phyloP scores from a whole-genome alignment of 495 filamentous ascomycete species.

The Platismatia glauca region DNA sequence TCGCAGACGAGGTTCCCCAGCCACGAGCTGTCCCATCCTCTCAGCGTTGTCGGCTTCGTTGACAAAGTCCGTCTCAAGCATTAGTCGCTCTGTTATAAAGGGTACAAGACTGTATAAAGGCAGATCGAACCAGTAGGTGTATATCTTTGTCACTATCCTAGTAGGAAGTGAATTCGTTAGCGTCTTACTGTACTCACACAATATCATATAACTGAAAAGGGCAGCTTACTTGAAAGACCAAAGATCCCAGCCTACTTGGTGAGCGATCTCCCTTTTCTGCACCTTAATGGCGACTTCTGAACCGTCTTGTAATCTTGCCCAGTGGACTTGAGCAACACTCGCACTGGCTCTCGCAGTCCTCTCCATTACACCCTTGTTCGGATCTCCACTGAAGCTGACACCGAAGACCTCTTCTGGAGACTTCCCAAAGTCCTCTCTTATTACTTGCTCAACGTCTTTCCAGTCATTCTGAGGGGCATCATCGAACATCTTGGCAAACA shows the following conservation, averaged over 20 bases:
- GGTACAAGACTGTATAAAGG: slow-evolving; percentile 83
- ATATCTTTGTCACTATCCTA: slow-evolving; percentile 65
- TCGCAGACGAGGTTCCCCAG: slow-evolving; percentile 63
- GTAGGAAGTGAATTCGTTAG: slow-evolving; percentile 4
- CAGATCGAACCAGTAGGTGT: slow-evolving; percentile 75
- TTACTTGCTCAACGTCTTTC: slow-evolving; percentile 77
- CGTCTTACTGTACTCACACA: background rate
- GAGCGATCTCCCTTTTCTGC: slow-evolving; percentile 86
- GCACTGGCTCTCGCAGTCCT: slow-evolving; percentile 76
- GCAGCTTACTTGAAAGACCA: slow-evolving; percentile 79
- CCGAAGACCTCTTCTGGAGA: slow-evolving; percentile 83
- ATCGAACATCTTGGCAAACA: slow-evolving; percentile 96
- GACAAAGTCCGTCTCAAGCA: slow-evolving; percentile 87
- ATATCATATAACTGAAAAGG: background rate
- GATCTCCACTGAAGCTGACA: slow-evolving; percentile 62
- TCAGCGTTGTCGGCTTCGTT: slow-evolving; percentile 86
- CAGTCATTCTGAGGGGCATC: slow-evolving; percentile 94
- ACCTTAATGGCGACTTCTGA: slow-evolving; percentile 91
- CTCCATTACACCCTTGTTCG: slow-evolving; percentile 75
- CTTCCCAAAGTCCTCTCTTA: slow-evolving; percentile 78
- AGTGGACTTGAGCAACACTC: slow-evolving; percentile 93
- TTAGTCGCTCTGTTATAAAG: slow-evolving; percentile 77
- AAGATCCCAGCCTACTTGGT: slow-evolving; percentile 85
- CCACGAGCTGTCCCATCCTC: slow-evolving; percentile 68
- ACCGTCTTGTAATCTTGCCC: slow-evolving; percentile 76